Evolutionary conservation across 108 stramenopile genomes (phyloP), one percentile per base, ranked within the genome.

Genomic region (Skeletonema menzelii): DNA sequence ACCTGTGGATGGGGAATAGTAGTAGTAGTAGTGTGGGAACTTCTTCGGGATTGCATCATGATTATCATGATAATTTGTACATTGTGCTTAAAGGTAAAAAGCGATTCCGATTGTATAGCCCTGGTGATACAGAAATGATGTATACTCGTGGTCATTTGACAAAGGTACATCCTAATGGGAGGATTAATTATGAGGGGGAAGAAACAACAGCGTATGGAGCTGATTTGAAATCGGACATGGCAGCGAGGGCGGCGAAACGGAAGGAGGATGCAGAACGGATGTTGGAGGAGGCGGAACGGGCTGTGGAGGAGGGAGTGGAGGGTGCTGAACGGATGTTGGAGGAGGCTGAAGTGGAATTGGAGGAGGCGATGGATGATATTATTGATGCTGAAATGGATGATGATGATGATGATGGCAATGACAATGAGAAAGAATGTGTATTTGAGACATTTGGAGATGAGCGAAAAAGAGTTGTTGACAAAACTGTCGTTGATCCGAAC

Each of bases 61-160:
- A 99, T 76, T 98, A 88, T 88, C 99, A 99, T 76, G 99, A 99
- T 83, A 99, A 99, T 72, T 80, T 99, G 15, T 98, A 98, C 84
- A 62, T 97, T 12, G 63, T 99, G 5, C 59, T 97, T 8, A 28
- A 69, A 2, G 99, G 99, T 17, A 69, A 38, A 12, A 99, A 99
- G 73, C 69, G 40, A 8, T 95, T 99, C 87, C 87, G 91, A 32
- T 76, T 99, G 40, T 95, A 73, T 61, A 67, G 75, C 31, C 95
- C 96, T 4, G 56, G 57, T 19, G 80, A 87, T 38, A 77, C 94
- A 12, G 56, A 72, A 7, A 30, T 69, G 35, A 82, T 99, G 88
- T 90, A 95, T 63, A 84, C 84, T 5, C 65, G 69, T 15, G 98
- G 98, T 4, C 59, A 77, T 59, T 35, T 98, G 20, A 55, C 65